Percentiles rank a stretch among this genome's conserved stretches.
Conservation (phyloP, 73 alveolate species). For the Paramecium primaurelia region DNA sequence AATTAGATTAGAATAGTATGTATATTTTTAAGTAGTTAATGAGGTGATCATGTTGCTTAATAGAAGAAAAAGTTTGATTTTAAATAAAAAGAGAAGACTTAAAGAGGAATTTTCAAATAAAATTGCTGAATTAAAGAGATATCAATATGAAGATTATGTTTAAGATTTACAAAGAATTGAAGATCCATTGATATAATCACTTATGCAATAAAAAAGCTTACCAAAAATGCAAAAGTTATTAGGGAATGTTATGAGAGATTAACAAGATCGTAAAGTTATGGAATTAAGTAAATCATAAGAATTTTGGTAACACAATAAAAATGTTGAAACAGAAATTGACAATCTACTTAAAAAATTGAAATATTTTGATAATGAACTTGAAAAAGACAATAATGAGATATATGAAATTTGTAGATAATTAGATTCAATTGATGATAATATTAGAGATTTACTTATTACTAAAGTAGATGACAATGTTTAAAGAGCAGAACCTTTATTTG, state of each 20-base stretch:
- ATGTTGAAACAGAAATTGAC: conserved; percentile 51
- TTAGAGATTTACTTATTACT: conserved; percentile 18
- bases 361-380: conserved; percentile 54
- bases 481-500: conserved; percentile 60
- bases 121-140: neutral
- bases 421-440: conserved; percentile 52
- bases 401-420: conserved; percentile 50
- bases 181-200: conserved; percentile 13
- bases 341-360: neutral
- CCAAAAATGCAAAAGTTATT: conserved; percentile 54
- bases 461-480: conserved; percentile 55
- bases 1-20: conserved; percentile 36
- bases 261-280: conserved; percentile 18
- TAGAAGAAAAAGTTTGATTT: conserved; percentile 20
- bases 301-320: conserved; percentile 55
- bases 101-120: conserved; percentile 37
- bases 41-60: conserved; percentile 27
- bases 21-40: neutral
- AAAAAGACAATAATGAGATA: conserved; percentile 41
- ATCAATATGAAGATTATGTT: neutral
- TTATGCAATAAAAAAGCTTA: neutral
- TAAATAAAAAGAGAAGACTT: conserved; percentile 37
- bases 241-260: conserved; percentile 35
- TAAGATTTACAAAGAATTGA: neutral
- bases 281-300: conserved; percentile 53